Conservation (phyloP, 192 early-diverging fungal species). For the Linderina pennispora region DNA sequence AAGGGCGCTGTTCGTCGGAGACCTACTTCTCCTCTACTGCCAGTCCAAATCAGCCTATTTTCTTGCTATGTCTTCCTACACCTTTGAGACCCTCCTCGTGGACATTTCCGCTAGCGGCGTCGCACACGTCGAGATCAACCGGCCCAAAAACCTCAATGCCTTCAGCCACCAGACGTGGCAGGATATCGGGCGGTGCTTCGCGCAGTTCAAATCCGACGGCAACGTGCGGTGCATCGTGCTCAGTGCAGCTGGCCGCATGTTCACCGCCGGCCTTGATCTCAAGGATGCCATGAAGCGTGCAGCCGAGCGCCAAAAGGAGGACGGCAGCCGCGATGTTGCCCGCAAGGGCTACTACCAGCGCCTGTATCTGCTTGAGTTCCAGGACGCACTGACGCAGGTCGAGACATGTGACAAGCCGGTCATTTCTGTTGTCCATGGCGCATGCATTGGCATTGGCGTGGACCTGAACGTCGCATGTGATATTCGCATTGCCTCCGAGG, state of each 20-base stretch:
- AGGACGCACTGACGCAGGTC: slow-evolving; percentile 68
- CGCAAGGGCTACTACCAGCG: slow-evolving; percentile 45
- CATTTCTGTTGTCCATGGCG: slow-evolving; percentile 77
- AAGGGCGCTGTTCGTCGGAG: too few relatives aligned
- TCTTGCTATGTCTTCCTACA: slow-evolving; percentile 34
- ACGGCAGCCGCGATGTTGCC: slow-evolving; percentile 14
- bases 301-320: neutral
- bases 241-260: slow-evolving; percentile 66
- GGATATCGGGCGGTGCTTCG: slow-evolving; percentile 63
- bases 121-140: slow-evolving; percentile 75
- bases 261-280: slow-evolving; percentile 91
- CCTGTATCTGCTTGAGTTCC: slow-evolving; percentile 45
- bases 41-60: too few relatives aligned
- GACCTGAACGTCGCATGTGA: slow-evolving; percentile 91
- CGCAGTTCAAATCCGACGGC: slow-evolving; percentile 50
- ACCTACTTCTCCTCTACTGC: too few relatives aligned
- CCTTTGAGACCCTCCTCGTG: slow-evolving; percentile 58
- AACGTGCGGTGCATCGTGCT: slow-evolving; percentile 73
- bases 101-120: slow-evolving; percentile 54
- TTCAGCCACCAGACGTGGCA: slow-evolving; percentile 63
- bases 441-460: slow-evolving; percentile 81
- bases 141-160: slow-evolving; percentile 78
- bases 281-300: slow-evolving; percentile 33
- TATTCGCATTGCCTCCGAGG: slow-evolving; percentile 72
- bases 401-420: slow-evolving; percentile 85